phyloP scores from a whole-genome alignment of 805 yeast genomes.

The Candida ipomoeae region DNA sequence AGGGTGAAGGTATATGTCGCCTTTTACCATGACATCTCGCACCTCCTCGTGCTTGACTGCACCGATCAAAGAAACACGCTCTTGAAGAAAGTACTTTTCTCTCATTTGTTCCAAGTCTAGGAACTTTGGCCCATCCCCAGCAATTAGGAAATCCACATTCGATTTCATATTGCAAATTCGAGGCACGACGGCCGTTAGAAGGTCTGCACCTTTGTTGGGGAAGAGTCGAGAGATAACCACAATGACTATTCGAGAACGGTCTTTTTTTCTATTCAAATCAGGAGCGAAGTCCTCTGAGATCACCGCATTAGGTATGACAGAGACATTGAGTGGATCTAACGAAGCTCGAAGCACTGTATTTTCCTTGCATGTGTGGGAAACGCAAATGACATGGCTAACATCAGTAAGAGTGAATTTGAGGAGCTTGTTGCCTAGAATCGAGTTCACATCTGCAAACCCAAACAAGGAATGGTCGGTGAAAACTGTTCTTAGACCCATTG shows the following conservation, averaged over 20 bases:
- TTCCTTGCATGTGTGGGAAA: slow-evolving; percentile 93
- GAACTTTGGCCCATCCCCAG: slow-evolving; percentile 96
- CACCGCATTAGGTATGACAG: slow-evolving; percentile 96
- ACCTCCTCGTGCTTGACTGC: slow-evolving; percentile 90
- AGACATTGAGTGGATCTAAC: slow-evolving; percentile 68
- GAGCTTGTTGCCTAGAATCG: slow-evolving; percentile 81
- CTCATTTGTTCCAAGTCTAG: slow-evolving; percentile 94
- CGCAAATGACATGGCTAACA: slow-evolving; percentile 92
- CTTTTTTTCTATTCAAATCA: slow-evolving; percentile 12
- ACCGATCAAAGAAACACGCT: slow-evolving; percentile 80
- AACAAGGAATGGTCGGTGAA: slow-evolving; percentile 95
- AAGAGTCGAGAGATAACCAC: slow-evolving; percentile 88
- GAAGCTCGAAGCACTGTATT: slow-evolving; percentile 88
- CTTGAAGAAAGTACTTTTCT: slow-evolving; percentile 79
- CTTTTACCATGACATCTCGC: slow-evolving; percentile 85
- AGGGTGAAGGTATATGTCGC: slow-evolving; percentile 91
- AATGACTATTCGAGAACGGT: slow-evolving; percentile 52
- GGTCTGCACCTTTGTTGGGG: slow-evolving; percentile 95
- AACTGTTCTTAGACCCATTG: slow-evolving; percentile 89
- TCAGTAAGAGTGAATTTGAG: slow-evolving; percentile 80
- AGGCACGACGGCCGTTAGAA: slow-evolving; percentile 81
- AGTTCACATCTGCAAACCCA: slow-evolving; percentile 84
- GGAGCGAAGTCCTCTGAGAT: slow-evolving; percentile 78
- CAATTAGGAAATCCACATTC: slow-evolving; percentile 74
- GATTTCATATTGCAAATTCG: slow-evolving; percentile 61